These are phyloP conservation scores for Colletotrichum euphorbiae DNA, from an alignment of 2,329 filamentous ascomycete species.

Conservation along the genomic window DNA sequence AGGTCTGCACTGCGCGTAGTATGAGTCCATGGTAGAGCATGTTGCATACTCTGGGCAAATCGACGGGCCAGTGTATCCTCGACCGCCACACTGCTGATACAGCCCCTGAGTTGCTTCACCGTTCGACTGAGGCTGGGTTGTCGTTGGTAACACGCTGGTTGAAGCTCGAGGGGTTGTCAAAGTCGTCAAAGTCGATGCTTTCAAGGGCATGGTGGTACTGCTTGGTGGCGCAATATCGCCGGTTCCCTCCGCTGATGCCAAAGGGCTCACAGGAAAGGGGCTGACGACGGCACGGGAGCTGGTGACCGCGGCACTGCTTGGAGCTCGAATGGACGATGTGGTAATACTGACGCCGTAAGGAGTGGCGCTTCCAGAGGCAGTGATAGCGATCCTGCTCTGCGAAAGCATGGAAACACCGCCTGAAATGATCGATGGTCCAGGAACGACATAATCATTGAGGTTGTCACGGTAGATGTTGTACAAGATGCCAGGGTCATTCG, in stretches of 20 bases:
- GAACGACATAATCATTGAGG: conserved; percentile 43
- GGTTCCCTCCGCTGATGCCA: rapidly evolving
- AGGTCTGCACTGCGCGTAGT: conserved; percentile 28
- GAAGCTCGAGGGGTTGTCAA: conserved; percentile 5
- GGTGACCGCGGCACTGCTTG: neutral
- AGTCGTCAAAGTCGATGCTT: neutral
- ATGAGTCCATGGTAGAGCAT: conserved; percentile 20
- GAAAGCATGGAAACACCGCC: conserved; percentile 41
- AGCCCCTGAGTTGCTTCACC: conserved; percentile 4
- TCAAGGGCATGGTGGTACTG: neutral
- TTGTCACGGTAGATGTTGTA: conserved; percentile 63
- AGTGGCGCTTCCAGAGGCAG: conserved; percentile 40
- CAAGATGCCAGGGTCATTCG: conserved; percentile 63
- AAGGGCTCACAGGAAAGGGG: neutral
- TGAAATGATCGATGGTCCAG: conserved; percentile 47
- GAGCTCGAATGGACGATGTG: neutral
- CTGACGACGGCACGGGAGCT: neutral
- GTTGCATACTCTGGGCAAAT: conserved; percentile 10
- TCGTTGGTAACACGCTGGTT: neutral
- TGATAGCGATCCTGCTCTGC: conserved; percentile 39
- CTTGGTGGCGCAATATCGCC: neutral
- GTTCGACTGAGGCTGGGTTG: neutral
- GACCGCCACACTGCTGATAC: conserved; percentile 31
- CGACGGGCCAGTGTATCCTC: conserved; percentile 14
- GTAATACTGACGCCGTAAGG: conserved; percentile 14